phyloP scores from a whole-genome alignment of 768 basidiomycete species.

The Termitomyces bulborhizus region DNA sequence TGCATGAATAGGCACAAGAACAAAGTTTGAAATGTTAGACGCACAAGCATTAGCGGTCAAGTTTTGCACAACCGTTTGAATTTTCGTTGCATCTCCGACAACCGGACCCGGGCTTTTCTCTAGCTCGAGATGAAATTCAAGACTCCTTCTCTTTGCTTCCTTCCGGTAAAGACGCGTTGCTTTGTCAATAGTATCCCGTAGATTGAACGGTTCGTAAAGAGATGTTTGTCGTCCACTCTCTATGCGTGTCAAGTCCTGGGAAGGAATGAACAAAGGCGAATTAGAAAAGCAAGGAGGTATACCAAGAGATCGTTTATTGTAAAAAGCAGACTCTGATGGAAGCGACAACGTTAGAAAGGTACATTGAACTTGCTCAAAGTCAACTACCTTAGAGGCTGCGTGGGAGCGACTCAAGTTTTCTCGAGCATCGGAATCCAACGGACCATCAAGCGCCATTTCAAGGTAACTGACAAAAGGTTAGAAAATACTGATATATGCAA shows the following conservation, averaged over 20 bases:
- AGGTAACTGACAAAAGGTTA: slow-evolving; percentile 44
- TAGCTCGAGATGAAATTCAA: slow-evolving; percentile 55
- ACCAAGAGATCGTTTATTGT: slow-evolving; percentile 80
- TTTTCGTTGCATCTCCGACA: slow-evolving; percentile 68
- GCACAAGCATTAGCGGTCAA: slow-evolving; percentile 68
- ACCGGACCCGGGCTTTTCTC: slow-evolving; percentile 50
- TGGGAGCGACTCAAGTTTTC: slow-evolving; percentile 70
- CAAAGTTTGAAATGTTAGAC: slow-evolving; percentile 12
- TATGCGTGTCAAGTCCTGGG: slow-evolving; percentile 65
- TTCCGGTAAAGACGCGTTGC: slow-evolving; percentile 56
- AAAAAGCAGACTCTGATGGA: slow-evolving; percentile 56
- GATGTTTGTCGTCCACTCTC: slow-evolving; percentile 72
- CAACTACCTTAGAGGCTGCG: slow-evolving; percentile 62
- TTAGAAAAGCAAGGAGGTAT: slow-evolving; percentile 1
- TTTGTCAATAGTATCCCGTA: slow-evolving; percentile 53
- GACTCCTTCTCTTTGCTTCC: slow-evolving; percentile 57
- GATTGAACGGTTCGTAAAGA: slow-evolving; percentile 72
- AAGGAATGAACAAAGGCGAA: not conserved
- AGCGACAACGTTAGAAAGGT: not conserved
- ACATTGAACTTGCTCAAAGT: not conserved
- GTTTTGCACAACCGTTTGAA: slow-evolving; percentile 73
- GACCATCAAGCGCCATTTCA: slow-evolving; percentile 74
- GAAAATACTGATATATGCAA: not conserved
- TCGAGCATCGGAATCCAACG: slow-evolving; percentile 65
- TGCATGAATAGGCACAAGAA: not conserved